Evolutionary conservation across 2,329 filamentous ascomycete genomes (phyloP).

Genomic region (Fusarium coffeatum): DNA sequence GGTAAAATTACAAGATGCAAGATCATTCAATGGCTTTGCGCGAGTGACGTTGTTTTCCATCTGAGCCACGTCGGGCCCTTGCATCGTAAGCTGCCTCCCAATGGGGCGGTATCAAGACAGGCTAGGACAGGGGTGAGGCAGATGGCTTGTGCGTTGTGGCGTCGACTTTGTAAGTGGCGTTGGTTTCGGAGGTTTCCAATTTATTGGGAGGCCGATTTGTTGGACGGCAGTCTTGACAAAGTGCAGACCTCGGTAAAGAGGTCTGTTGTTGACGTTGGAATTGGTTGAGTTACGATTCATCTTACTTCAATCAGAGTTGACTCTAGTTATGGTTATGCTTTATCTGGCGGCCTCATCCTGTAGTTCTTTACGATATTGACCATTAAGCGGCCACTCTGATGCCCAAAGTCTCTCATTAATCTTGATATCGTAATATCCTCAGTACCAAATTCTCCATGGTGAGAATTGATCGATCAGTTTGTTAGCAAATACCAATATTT

Average conservation of each 20-base stretch:
- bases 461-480: neutral
- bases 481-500: neutral
- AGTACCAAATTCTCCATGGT: neutral
- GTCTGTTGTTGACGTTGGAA: neutral
- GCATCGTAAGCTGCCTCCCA: conserved; percentile 37
- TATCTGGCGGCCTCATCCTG: neutral
- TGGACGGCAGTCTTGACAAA: neutral
- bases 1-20: conserved; percentile 21
- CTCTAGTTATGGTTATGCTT: neutral
- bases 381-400: neutral
- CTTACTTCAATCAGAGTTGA: neutral
- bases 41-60: conserved; percentile 31
- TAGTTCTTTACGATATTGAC: neutral
- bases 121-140: neutral
- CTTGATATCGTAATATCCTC: neutral
- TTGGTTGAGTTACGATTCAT: neutral
- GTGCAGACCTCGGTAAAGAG: neutral
- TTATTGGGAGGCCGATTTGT: neutral
- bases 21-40: conserved; percentile 30
- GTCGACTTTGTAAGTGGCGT: conserved; percentile 11
- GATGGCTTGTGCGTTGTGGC: conserved; percentile 34
- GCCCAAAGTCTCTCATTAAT: neutral
- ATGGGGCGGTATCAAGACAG: conserved; percentile 20
- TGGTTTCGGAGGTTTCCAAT: conserved; percentile 5
- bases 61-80: conserved; percentile 39